Evolutionary conservation across 805 yeast genomes (phyloP).

Genomic region (Candida quercuum): DNA sequence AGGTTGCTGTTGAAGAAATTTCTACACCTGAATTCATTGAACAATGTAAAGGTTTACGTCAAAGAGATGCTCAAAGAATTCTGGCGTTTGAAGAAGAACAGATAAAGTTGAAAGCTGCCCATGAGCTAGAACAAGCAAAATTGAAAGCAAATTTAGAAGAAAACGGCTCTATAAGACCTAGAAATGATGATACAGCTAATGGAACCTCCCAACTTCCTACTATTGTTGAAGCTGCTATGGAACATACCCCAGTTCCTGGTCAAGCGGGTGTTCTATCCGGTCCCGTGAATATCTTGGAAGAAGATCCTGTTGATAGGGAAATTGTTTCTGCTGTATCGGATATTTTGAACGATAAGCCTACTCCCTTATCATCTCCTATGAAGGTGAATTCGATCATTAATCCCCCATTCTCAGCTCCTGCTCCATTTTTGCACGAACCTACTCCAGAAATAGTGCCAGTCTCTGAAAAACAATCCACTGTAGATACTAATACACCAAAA

Average conservation of each 20-base stretch:
- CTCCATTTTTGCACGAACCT: too few species aligned
- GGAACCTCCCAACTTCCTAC: neutral
- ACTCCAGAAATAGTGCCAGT: too few species aligned
- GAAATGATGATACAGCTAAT: neutral
- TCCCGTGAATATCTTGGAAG: neutral
- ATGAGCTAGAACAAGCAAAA: slow-evolving; percentile 5
- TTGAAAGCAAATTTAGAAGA: too few species aligned
- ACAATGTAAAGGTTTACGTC: slow-evolving; percentile 70
- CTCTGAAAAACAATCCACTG: too few species aligned
- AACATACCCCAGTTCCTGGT: neutral
- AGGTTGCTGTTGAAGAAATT: slow-evolving; percentile 90
- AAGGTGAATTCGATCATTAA: too few species aligned
- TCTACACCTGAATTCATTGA: slow-evolving; percentile 63
- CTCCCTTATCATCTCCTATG: too few species aligned
- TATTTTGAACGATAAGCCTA: too few species aligned
- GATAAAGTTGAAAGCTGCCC: slow-evolving; percentile 9
- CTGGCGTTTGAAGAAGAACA: slow-evolving; percentile 32
- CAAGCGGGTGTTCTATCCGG: neutral
- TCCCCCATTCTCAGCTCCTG: too few species aligned
- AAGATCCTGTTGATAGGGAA: neutral
- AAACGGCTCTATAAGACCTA: neutral
- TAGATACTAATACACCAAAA: neutral
- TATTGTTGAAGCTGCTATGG: neutral
- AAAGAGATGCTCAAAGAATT: slow-evolving; percentile 57
- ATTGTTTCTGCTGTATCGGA: neutral